phyloP scores from a whole-genome alignment of 2,329 filamentous ascomycete genomes.

The Neopestalotiopsis rosae region DNA sequence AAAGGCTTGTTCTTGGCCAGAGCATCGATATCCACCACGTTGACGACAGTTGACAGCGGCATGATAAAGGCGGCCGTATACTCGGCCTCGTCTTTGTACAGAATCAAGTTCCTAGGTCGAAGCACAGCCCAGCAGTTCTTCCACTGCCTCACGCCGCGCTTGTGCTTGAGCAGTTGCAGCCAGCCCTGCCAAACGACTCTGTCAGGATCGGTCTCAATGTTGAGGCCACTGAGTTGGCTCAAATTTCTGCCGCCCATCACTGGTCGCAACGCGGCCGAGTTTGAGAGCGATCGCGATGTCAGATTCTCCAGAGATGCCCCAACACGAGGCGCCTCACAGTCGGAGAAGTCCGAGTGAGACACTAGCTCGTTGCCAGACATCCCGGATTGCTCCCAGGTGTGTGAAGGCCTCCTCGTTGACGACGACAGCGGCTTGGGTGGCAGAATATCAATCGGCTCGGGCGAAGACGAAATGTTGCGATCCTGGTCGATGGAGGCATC shows the following conservation, averaged over 20 bases:
- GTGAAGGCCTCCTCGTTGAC: constrained; percentile 59
- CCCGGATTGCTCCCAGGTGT: constrained; percentile 68
- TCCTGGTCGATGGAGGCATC: constrained; percentile 42
- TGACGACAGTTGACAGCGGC: constrained; percentile 78
- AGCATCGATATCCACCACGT: constrained; percentile 91
- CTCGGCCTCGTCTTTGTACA: constrained; percentile 93
- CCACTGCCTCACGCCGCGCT: constrained; percentile 87
- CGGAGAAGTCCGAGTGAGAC: constrained; percentile 88
- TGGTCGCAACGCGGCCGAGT: constrained; percentile 37
- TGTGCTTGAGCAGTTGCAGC: constrained; percentile 83
- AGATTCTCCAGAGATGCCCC: constrained; percentile 60
- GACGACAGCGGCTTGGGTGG: constrained; percentile 39
- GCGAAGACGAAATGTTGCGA: constrained; percentile 61
- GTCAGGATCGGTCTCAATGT: constrained; percentile 72
- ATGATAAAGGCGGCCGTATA: constrained; percentile 87
- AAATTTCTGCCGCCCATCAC: constrained; percentile 55
- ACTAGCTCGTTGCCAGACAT: constrained; percentile 69
- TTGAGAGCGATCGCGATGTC: constrained; percentile 43
- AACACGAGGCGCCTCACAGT: constrained; percentile 59
- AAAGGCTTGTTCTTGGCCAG: constrained; percentile 82
- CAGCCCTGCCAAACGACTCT: constrained; percentile 94
- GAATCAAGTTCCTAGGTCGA: constrained; percentile 79
- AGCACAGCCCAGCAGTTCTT: constrained; percentile 94
- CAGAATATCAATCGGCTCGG: constrained; percentile 57
- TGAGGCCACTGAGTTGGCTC: constrained; percentile 66